Percentiles rank a stretch among this genome's conserved stretches.
phyloP scores from a whole-genome alignment of 169 alveolate genomes.

The Eimeria acervulina region DNA sequence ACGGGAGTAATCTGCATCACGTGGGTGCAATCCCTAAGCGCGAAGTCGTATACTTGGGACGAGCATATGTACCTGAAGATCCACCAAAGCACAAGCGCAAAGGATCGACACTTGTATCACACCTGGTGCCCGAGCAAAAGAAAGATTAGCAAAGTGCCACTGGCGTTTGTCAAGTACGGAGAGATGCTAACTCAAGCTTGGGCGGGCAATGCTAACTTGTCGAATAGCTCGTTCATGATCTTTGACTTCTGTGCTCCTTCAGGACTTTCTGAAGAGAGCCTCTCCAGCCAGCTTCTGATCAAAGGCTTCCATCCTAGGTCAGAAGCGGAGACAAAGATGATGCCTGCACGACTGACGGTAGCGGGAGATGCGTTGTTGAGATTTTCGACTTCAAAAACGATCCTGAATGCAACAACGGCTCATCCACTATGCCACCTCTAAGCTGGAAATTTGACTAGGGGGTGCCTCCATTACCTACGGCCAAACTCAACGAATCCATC shows the following conservation, averaged over 20 bases:
- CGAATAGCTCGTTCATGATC: slow-evolving; percentile 88
- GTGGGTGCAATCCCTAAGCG: slow-evolving; percentile 88
- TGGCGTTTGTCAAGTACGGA: not conserved
- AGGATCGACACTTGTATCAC: not conserved
- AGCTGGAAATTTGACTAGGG: not conserved
- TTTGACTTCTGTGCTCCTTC: slow-evolving; percentile 91
- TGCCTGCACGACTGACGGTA: slow-evolving; percentile 97
- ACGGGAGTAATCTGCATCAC: slow-evolving; percentile 94
- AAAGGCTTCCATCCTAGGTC: slow-evolving; percentile 96
- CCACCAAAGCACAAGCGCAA: not conserved
- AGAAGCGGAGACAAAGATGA: slow-evolving; percentile 95
- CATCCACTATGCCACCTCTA: not conserved
- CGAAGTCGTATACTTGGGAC: slow-evolving; percentile 83
- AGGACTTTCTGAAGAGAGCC: slow-evolving; percentile 86
- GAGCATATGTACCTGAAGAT: slow-evolving; percentile 84
- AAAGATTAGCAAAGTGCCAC: not conserved
- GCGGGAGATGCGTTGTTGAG: slow-evolving; percentile 97
- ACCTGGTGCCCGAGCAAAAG: not conserved
- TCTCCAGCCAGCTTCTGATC: slow-evolving; percentile 94
- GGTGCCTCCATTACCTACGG: not conserved
- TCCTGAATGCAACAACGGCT: slow-evolving; percentile 86
- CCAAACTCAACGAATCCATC: not conserved
- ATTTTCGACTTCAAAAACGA: slow-evolving; percentile 96
- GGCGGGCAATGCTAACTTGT: slow-evolving; percentile 86
- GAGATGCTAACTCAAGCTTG: not conserved